These are phyloP conservation scores for Suillus paluster DNA, from an alignment of 768 basidiomycete genomes.

Conservation along the genomic window DNA sequence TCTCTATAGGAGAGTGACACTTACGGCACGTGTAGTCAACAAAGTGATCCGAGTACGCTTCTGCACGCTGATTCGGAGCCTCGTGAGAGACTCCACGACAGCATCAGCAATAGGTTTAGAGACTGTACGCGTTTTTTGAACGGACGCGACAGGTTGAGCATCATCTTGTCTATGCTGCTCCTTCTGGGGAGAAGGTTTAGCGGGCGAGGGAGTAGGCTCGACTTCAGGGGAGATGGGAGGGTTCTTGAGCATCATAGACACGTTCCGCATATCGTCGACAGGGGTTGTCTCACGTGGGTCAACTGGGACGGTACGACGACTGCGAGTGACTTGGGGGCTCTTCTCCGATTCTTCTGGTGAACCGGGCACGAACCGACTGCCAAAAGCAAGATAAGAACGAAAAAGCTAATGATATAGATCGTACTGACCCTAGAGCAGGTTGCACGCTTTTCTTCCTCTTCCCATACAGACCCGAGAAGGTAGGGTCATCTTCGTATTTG, in stretches of 20 bases:
- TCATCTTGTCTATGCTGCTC: slow-evolving; percentile 10
- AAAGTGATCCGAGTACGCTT: slow-evolving; percentile 24
- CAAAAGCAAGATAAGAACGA: neutral
- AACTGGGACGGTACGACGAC: slow-evolving; percentile 23
- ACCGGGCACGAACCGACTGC: slow-evolving; percentile 19
- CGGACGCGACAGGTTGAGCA: slow-evolving; percentile 22
- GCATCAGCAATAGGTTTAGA: slow-evolving; percentile 24
- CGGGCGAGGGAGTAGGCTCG: slow-evolving; percentile 11
- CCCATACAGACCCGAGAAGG: slow-evolving; percentile 58
- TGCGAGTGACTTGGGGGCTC: slow-evolving; percentile 25
- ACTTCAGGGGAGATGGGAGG: slow-evolving; percentile 44
- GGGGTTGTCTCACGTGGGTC: slow-evolving; percentile 48
- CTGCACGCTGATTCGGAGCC: slow-evolving; percentile 22
- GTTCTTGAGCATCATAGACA: slow-evolving; percentile 57
- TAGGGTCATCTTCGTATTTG: slow-evolving; percentile 58
- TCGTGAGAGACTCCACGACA: slow-evolving; percentile 25
- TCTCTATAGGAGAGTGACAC: slow-evolving; percentile 9
- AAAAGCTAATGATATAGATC: neutral
- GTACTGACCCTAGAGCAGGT: slow-evolving; percentile 19
- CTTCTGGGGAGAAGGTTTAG: slow-evolving; percentile 20
- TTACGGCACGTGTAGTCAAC: slow-evolving; percentile 32
- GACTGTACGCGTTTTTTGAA: slow-evolving; percentile 31
- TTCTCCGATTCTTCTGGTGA: slow-evolving; percentile 22
- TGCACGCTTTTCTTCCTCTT: slow-evolving; percentile 41
- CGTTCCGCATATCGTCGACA: slow-evolving; percentile 50